These are phyloP conservation scores for Spinacia oleracea DNA, from an alignment of 179 eudicot genomes.

Conservation along the genomic window DNA sequence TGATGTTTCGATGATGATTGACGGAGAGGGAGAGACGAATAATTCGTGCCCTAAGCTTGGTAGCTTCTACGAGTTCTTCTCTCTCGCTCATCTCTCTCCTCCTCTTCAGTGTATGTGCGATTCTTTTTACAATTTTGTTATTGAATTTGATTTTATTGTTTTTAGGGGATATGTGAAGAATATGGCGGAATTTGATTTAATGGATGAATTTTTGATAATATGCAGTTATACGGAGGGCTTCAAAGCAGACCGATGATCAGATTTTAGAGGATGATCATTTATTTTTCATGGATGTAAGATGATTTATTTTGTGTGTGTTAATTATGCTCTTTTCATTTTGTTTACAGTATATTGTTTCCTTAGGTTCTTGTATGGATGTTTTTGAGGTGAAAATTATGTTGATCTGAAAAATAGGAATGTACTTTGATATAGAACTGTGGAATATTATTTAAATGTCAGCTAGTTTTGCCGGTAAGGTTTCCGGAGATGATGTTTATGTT, in stretches of 20 bases:
- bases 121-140: conserved; percentile 5
- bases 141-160: not conserved
- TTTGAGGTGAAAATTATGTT: too few relatives aligned
- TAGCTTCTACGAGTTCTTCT: conserved; percentile 93
- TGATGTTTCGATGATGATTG: conserved; percentile 54
- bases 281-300: conserved; percentile 77
- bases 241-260: conserved; percentile 52
- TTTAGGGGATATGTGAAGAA: not conserved
- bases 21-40: conserved; percentile 79
- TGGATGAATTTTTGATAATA: conserved; percentile 4
- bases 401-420: too few relatives aligned
- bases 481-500: not conserved
- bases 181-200: not conserved
- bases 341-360: not conserved
- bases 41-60: conserved; percentile 82
- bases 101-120: conserved; percentile 75
- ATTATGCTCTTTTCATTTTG: not conserved
- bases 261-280: conserved; percentile 65
- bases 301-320: not conserved
- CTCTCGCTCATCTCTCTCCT: conserved; percentile 90
- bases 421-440: not conserved
- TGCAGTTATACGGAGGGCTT: conserved; percentile 68
- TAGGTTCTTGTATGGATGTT: too few relatives aligned
- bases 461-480: not conserved
- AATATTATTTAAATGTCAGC: not conserved